Evolutionary conservation across 805 yeast genomes (phyloP).

Genomic region (Saturnispora sanitii): DNA sequence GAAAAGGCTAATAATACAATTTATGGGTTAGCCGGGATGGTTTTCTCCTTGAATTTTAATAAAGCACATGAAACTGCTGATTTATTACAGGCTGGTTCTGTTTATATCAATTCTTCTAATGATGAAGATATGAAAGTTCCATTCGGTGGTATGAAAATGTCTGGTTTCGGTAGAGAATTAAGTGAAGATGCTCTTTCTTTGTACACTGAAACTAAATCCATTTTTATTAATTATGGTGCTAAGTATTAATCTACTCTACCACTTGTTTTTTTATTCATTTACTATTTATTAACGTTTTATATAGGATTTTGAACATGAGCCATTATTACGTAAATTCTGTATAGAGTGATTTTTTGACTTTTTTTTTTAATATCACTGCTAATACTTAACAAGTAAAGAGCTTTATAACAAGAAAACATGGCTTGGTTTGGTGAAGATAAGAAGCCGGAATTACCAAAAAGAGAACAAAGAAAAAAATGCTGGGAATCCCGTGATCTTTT

Average conservation of each 20-base stretch:
- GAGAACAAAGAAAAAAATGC: slow-evolving; percentile 64
- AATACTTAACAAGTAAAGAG: too few relatives aligned
- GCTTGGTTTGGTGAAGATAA: slow-evolving; percentile 13
- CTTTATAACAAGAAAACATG: neutral
- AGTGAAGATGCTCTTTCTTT: slow-evolving; percentile 63
- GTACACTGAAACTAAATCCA: slow-evolving; percentile 69
- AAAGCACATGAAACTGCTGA: slow-evolving; percentile 43
- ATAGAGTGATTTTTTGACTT: too few relatives aligned
- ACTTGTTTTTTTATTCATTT: neutral
- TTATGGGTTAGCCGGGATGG: slow-evolving; percentile 78
- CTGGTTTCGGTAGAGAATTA: slow-evolving; percentile 76
- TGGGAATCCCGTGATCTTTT: slow-evolving; percentile 84
- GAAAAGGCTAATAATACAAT: slow-evolving; percentile 58
- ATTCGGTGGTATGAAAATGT: slow-evolving; percentile 72
- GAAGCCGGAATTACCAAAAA: slow-evolving; percentile 36
- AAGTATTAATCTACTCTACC: slow-evolving; percentile 13
- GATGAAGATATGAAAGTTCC: slow-evolving; percentile 59
- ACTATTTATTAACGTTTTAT: neutral
- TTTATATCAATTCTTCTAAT: slow-evolving; percentile 62
- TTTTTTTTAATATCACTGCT: neutral
- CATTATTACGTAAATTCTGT: neutral
- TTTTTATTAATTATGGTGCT: slow-evolving; percentile 42
- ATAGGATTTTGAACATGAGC: neutral
- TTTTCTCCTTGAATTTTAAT: slow-evolving; percentile 59
- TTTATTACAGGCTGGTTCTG: slow-evolving; percentile 54